Base-by-base conservation (phyloP, 805 yeast genomes). In the Ogataea henricii region DNA sequence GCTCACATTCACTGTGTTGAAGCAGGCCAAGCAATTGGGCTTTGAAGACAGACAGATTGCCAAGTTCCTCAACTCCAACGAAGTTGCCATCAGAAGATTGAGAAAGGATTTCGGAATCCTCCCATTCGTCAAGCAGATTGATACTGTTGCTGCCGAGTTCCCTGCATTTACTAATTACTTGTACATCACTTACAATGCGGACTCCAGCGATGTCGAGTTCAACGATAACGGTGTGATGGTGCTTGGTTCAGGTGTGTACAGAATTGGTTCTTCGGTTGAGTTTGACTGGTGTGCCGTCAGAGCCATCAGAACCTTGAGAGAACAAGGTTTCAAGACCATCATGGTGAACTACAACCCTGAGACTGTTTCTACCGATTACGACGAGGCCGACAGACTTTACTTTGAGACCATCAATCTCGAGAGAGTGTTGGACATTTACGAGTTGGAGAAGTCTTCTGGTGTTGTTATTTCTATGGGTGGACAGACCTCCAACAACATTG, bases 261-360 rank as follows among this genome's bases (percentile, higher is more conserved):
- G 99, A 75, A 92, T 92, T 66, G 99, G 99, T 62, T 94, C 98
- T 5, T 92, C 98, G 25, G 99, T 92, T 53, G 99, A 92, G 72
- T 92, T 92, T 66, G 99, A 92, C 74, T 92, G 98, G 97, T 92
- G 99, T 82, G 98, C 98, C 40, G 99, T 92, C 49, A 82, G 96
- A 56, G 94, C 98, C 40, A 94, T 90, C 55, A 83, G 98, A 73
- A 89, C 98, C 34, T 77, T 92, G 65, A 83, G 99, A 62, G 86
- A 86, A 58, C 80, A 82, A 66, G 89, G 91, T 49, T 76, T 79
- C 65, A 92, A 90, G 76, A 92, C 98, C 35, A 85, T 94, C 65
- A 94, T 94, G 97, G 83, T 92, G 64, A 92, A 92, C 76, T 92
- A 94, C 75, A 92, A 92, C 74, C 99, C 99, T 34, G 99, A 92